Evolutionary conservation across 768 basidiomycete species (phyloP).

Genomic region (Tricholoma terreum): DNA sequence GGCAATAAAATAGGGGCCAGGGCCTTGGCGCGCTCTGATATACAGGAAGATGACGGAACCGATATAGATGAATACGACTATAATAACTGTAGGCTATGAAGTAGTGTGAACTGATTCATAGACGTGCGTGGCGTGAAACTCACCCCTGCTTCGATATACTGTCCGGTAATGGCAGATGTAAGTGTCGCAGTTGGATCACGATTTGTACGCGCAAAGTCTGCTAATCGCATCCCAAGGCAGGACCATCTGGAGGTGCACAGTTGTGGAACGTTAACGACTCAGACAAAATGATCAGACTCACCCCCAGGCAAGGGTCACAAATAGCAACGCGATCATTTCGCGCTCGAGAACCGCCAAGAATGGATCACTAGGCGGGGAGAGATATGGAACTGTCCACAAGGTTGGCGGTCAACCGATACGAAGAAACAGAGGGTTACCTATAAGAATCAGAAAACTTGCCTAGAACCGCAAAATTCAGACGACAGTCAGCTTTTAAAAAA

Average conservation of each 20-base stretch:
- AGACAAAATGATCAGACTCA: constrained; percentile 35
- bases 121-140: constrained; percentile 9
- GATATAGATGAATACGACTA: constrained; percentile 60
- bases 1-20: constrained; percentile 60
- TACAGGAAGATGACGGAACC: constrained; percentile 57
- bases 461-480: constrained; percentile 18
- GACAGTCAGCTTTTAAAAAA: not conserved
- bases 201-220: constrained; percentile 50
- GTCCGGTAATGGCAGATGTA: constrained; percentile 42
- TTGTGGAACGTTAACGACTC: not conserved
- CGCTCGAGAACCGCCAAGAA: constrained; percentile 69
- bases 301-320: constrained; percentile 57
- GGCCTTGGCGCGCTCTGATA: constrained; percentile 56
- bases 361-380: constrained; percentile 67
- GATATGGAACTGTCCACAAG: constrained; percentile 6
- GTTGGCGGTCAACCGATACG: not conserved
- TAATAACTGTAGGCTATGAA: constrained; percentile 52
- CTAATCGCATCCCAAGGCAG: constrained; percentile 62
- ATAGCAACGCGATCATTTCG: constrained; percentile 51
- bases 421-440: constrained; percentile 38
- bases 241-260: constrained; percentile 46
- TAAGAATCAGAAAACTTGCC: constrained; percentile 64
- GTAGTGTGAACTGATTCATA: not conserved
- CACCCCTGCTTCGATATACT: constrained; percentile 53
- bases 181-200: constrained; percentile 37